These are phyloP conservation scores for Wallacemonas collosoma DNA, from an alignment of 208 protist genomes.

Conservation along the genomic window DNA sequence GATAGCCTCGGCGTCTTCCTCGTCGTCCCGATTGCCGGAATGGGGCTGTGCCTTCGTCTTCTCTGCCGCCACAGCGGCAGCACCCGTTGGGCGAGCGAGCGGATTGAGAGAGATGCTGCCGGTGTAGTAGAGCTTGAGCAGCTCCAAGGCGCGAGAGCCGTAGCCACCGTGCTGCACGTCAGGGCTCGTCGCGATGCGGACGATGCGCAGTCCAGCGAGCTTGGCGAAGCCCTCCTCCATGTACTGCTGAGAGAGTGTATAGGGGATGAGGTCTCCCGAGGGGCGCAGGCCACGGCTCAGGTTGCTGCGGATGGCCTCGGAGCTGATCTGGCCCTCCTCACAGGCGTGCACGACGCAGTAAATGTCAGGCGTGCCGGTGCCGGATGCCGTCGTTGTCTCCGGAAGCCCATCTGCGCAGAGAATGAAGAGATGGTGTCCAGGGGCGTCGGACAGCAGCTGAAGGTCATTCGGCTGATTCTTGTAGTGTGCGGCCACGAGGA, in stretches of 20 bases:
- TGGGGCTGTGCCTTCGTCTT: not conserved
- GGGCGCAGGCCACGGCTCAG: conserved; percentile 90
- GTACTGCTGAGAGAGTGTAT: conserved; percentile 97
- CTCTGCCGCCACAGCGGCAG: not conserved
- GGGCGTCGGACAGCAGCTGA: conserved; percentile 98
- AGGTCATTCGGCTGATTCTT: conserved; percentile 99
- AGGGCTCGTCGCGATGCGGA: conserved; percentile 99
- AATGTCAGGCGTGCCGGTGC: conserved; percentile 93
- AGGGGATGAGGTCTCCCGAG: conserved; percentile 99
- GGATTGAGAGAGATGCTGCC: conserved; percentile 81
- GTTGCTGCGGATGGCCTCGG: conserved; percentile 81
- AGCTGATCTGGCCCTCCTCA: conserved; percentile 96
- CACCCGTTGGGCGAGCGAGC: conserved; percentile 3
- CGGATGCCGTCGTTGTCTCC: not conserved
- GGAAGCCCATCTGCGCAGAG: conserved; percentile 87
- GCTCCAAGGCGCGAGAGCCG: conserved; percentile 92
- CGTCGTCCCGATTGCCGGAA: not conserved
- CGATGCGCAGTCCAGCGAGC: conserved; percentile 96
- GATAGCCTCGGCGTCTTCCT: not conserved
- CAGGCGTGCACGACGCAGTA: conserved; percentile 97
- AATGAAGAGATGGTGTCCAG: conserved; percentile 98
- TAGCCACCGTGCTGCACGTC: conserved; percentile 97
- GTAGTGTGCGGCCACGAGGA: conserved; percentile 98
- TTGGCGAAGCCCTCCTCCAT: conserved; percentile 95
- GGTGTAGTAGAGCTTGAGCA: conserved; percentile 95